Evolutionary conservation across 345 rosid species (phyloP), one percentile per base, ranked within the genome.

Genomic region (Ceriops decandra): DNA sequence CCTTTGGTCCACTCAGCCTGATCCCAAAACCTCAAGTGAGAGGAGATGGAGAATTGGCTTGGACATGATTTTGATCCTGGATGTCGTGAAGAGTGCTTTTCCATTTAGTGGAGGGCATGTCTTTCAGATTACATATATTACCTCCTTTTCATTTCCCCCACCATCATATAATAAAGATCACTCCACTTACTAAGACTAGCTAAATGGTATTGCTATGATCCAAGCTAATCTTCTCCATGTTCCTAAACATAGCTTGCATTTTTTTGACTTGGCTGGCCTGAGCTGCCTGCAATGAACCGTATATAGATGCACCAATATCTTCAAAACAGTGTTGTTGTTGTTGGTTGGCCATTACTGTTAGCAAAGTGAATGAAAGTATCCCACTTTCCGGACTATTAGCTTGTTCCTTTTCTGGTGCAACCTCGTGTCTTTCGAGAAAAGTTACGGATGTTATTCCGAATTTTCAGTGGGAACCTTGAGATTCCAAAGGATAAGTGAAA

Each of bases 1-100:
- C 85, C 57, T n/a, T 28, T 54, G 57, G 42, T 74, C 80, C 78
- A 80, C 81, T 77, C 76, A 72, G 61, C 61, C 78, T 53, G 76
- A 63, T 69, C 67, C 72, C 67, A 60, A 52, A 42, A 68, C 68
- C 68, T 31, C 51, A 52, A 64, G 77, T 58, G 69, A 60, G 57
- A 56, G 59, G 62, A 54, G 71, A 64, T 47, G n/a, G 62, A 66
- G 49, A 67, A 51, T 80, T 82, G 69, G 60, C 46, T 33, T 77
- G 56, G 16, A 36, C 33, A 71, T 24, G 65, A n/a, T 22, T 73
- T 69, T 74, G 63, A 67, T 49, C 38, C 47, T 16, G 60, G 21
- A 27, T 70, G 57, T 64, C 63, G 66, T 62, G 35, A 57, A 58
- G 68, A 68, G 62, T 42, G 49, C 46, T 46, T n/a, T 27, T 64